These are phyloP conservation scores for Mycena albidolilacea DNA, from an alignment of 768 basidiomycete species.

Conservation along the genomic window DNA sequence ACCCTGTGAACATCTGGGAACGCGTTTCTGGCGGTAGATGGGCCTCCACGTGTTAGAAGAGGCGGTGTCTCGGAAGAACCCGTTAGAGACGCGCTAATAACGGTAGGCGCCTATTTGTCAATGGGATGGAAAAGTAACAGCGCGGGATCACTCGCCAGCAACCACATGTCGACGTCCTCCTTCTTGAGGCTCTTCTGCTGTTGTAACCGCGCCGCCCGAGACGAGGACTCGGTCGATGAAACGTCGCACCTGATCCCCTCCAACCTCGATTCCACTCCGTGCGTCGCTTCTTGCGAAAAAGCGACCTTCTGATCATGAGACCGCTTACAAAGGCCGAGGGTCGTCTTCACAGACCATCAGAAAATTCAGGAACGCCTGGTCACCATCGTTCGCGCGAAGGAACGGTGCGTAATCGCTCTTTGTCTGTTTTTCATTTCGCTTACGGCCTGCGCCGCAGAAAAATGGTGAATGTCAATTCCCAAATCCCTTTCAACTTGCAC, in stretches of 20 bases:
- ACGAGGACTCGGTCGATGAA: slow-evolving; percentile 26
- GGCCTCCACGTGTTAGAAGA: no score
- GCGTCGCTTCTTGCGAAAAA: slow-evolving; percentile 42
- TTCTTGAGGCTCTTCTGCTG: slow-evolving; percentile 35
- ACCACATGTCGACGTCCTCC: slow-evolving; percentile 29
- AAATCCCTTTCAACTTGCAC: slow-evolving; percentile 48
- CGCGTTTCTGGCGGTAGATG: no score
- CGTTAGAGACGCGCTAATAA: no score
- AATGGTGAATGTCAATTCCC: slow-evolving; percentile 46
- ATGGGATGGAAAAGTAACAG: no score
- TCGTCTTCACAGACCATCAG: slow-evolving; percentile 70
- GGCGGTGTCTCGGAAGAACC: no score
- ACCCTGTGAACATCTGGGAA: no score
- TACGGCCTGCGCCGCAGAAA: slow-evolving; percentile 31
- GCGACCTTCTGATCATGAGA: slow-evolving; percentile 12
- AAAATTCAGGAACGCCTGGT: slow-evolving; percentile 38
- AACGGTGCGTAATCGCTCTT: slow-evolving; percentile 37
- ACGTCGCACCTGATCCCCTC: slow-evolving; percentile 37
- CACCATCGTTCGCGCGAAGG: slow-evolving; percentile 44
- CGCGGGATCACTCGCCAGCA: no score
- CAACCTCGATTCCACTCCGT: slow-evolving; percentile 30
- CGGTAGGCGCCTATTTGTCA: no score
- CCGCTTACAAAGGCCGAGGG: slow-evolving; percentile 35
- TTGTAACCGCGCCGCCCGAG: slow-evolving; percentile 16
- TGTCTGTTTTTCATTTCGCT: neutral